These are phyloP conservation scores for Selenicereus undatus DNA, from an alignment of 148 eudicot species.

Conservation along the genomic window DNA sequence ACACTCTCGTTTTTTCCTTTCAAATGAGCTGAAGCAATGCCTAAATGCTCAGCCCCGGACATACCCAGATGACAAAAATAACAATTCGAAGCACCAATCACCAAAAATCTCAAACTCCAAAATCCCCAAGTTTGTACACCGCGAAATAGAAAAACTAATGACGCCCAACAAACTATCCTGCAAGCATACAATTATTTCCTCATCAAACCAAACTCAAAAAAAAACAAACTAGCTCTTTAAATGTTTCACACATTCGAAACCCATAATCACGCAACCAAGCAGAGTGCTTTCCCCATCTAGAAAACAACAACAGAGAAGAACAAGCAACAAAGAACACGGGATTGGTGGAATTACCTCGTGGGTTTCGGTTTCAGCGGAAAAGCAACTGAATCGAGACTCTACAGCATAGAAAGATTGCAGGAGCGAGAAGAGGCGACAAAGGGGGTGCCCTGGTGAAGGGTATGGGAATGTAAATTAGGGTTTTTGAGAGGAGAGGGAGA, in stretches of 20 bases:
- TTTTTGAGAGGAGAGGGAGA: not conserved
- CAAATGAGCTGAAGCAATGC: conserved; percentile 1
- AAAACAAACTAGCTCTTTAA: not conserved
- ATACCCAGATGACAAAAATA: conserved; percentile 1
- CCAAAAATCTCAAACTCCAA: not conserved
- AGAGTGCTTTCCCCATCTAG: not conserved
- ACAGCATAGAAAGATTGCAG: not conserved
- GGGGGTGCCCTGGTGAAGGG: not conserved
- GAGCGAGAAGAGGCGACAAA: not conserved
- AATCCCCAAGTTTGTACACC: not conserved
- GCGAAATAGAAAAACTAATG: conserved; percentile 4
- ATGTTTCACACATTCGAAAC: not conserved
- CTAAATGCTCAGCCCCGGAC: conserved; percentile 18
- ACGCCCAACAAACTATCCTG: conserved; percentile 7
- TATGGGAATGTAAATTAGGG: not conserved
- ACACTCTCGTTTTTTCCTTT: not conserved
- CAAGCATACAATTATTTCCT: not conserved
- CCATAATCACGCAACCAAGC: not conserved
- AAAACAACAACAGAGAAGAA: no score
- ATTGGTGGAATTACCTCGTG: not conserved
- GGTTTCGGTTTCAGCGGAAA: not conserved
- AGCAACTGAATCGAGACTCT: not conserved
- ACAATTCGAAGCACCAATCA: not conserved
- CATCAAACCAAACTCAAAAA: not conserved
- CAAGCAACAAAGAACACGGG: not conserved